Percentiles rank a stretch among this genome's conserved stretches.
Conservation (phyloP, 208 protist species). For the Herpetomonas samuelpessoai region DNA sequence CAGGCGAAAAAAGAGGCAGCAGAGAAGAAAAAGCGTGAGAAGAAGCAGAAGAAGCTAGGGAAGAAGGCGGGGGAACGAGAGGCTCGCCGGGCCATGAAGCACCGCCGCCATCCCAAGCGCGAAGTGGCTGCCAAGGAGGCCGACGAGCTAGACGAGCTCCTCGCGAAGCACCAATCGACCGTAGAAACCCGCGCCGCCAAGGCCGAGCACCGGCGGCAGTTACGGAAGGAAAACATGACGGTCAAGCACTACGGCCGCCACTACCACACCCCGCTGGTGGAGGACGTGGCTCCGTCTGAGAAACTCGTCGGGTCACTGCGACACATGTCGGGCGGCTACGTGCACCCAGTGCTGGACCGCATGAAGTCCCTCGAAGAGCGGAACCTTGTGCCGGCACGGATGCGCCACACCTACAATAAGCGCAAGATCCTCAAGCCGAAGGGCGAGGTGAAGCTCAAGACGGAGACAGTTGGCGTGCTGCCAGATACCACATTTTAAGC, state of each 20-base stretch:
- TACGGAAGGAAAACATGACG: constrained; percentile 52
- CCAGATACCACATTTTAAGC: constrained; percentile 77
- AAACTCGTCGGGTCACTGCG: constrained; percentile 82
- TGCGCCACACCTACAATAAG: constrained; percentile 89
- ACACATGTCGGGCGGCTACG: constrained; percentile 63
- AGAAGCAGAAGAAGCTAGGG: constrained; percentile 48
- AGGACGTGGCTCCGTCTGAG: constrained; percentile 68
- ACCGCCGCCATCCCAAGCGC: constrained; percentile 78
- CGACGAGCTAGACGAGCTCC: constrained; percentile 51
- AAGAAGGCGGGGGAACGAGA: constrained; percentile 32
- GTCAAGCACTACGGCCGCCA: constrained; percentile 86
- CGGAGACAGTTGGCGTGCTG: constrained; percentile 74
- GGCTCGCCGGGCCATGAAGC: constrained; percentile 36
- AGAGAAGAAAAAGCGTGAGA: constrained; percentile 42
- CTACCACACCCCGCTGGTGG: constrained; percentile 71
- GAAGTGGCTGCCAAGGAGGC: constrained; percentile 46
- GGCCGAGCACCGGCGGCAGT: constrained; percentile 37
- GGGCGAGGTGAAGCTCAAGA: constrained; percentile 81
- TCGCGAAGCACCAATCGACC: constrained; percentile 22
- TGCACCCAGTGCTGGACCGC: constrained; percentile 76
- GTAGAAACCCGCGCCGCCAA: background rate
- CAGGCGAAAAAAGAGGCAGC: constrained; percentile 21
- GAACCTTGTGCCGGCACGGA: constrained; percentile 84
- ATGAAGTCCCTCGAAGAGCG: constrained; percentile 92
- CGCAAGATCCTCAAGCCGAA: constrained; percentile 86